Evolutionary conservation across 2,329 filamentous ascomycete species (phyloP).

Genomic region (Tolypocladium endophyticum): DNA sequence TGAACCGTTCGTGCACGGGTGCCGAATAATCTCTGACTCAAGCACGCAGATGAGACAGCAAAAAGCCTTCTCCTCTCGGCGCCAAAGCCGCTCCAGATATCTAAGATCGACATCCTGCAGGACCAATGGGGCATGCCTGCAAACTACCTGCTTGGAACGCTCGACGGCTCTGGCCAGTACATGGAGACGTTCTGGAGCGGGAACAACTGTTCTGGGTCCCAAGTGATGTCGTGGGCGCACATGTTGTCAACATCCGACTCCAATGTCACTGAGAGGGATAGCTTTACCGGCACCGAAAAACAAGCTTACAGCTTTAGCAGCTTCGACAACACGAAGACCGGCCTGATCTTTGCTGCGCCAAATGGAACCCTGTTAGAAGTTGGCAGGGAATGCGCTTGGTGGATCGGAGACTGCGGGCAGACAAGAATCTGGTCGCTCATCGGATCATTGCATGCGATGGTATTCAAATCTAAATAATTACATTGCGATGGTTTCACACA

Average conservation of each 20-base stretch:
- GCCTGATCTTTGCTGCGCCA: not conserved
- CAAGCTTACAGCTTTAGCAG: not conserved
- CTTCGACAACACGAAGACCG: not conserved
- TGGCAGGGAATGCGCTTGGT: conserved; percentile 1
- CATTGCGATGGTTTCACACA: not conserved
- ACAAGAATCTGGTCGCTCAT: not conserved
- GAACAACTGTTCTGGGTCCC: not conserved
- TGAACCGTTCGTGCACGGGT: too few relatives aligned
- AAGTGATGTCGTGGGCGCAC: not conserved
- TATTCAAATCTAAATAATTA: not conserved
- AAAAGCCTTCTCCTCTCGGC: not conserved
- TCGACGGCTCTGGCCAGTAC: not conserved
- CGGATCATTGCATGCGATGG: not conserved
- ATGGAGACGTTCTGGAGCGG: not conserved
- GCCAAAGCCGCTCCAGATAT: not conserved
- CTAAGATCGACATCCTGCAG: not conserved
- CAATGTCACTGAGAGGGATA: too few relatives aligned
- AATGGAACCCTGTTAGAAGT: not conserved
- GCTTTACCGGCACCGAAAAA: not conserved
- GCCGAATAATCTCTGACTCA: not conserved
- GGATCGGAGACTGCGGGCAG: not conserved
- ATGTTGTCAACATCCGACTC: not conserved
- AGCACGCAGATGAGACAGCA: not conserved
- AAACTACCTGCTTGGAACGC: not conserved
- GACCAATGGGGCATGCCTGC: not conserved